Evolutionary conservation across 1,284 basidiomycete genomes (phyloP), one percentile per base, ranked within the genome.

Genomic region (Cutaneotrichosporon cyanovorans): DNA sequence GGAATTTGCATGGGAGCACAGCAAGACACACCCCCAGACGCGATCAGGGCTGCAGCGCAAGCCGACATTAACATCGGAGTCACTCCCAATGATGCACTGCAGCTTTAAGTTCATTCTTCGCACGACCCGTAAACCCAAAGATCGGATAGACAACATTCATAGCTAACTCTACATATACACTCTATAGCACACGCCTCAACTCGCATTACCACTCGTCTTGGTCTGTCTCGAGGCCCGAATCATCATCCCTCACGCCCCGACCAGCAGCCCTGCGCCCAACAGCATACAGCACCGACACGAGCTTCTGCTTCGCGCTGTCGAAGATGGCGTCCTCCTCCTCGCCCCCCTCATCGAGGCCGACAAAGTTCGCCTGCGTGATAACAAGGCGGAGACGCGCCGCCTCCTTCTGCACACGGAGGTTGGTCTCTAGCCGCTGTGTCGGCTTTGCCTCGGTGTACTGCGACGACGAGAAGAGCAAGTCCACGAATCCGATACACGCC

Each of bases 401-500:
- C 32, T 59, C 61, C 40, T 62, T 59, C 37, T 61, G 57, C 14
- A 71, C 59, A 25, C 52, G 57, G 20, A 50, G 42, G 30, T 53
- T 58, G 3, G 54, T 52, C 25, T 60, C 60, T 9, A 58, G 43
- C 34, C 61, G 46, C 30, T 62, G 50, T 9, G 54, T 10, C 11
- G 60, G 43, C 5, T 47, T 49, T 2, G 36, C 30, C 22, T 47
- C 38, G 22, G 45, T 47, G 21, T 50, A 28, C 15, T 45, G 32
- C n/a, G 58, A 40, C 8, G 62, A 53, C 6, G 59, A 60, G 15
- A 54, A 54, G 20, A 71, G 57, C 7, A 71, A 58, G 34, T 55
- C 50, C n/a, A 70, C 56, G 42, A 66, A 72, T 19, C 63, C 61
- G 36, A 72, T 63, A 45, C 68, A 69, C 30, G 65, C 63, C 21